Percentiles rank a stretch among this genome's conserved stretches.
These are phyloP conservation scores for Neodidymelliopsis sp. DNA, from an alignment of 2,329 filamentous ascomycete species.

Conservation along the genomic window DNA sequence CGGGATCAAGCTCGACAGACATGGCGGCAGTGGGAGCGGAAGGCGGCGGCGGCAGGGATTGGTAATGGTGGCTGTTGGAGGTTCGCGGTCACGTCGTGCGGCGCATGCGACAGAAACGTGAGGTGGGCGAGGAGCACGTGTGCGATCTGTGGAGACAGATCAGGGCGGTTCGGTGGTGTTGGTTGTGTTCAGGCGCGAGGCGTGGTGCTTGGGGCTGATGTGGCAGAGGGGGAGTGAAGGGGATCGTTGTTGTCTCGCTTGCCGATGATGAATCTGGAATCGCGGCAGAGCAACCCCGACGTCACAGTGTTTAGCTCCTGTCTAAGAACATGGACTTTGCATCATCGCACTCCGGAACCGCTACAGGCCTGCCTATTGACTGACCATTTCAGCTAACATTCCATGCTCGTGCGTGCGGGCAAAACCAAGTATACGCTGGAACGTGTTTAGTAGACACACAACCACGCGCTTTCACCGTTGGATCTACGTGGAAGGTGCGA, in stretches of 20 bases:
- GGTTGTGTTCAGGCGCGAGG: not conserved
- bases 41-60: slow-evolving; percentile 31
- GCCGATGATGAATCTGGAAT: slow-evolving; percentile 19
- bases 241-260: slow-evolving; percentile 19
- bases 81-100: slow-evolving; percentile 13
- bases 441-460: not conserved
- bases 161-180: slow-evolving; percentile 3
- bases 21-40: slow-evolving; percentile 61
- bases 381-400: not conserved
- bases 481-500: slow-evolving; percentile 18
- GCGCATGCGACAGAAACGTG: slow-evolving; percentile 8
- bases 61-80: slow-evolving; percentile 36
- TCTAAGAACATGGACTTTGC: slow-evolving; percentile 7
- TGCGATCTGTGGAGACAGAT: slow-evolving; percentile 11
- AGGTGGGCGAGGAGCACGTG: slow-evolving; percentile 9
- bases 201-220: slow-evolving; percentile 11
- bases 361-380: not conserved
- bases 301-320: slow-evolving; percentile 18
- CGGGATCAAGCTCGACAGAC: slow-evolving; percentile 93
- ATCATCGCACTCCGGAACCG: slow-evolving; percentile 5
- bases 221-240: slow-evolving; percentile 11
- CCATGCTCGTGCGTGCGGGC: not conserved
- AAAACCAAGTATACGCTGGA: not conserved
- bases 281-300: slow-evolving; percentile 16
- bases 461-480: not conserved